A percentile compares a stretch with the other conserved stretches of the same genome.
Evolutionary conservation across 139 green algal species (phyloP).

Genomic region (Micromonas commoda): DNA sequence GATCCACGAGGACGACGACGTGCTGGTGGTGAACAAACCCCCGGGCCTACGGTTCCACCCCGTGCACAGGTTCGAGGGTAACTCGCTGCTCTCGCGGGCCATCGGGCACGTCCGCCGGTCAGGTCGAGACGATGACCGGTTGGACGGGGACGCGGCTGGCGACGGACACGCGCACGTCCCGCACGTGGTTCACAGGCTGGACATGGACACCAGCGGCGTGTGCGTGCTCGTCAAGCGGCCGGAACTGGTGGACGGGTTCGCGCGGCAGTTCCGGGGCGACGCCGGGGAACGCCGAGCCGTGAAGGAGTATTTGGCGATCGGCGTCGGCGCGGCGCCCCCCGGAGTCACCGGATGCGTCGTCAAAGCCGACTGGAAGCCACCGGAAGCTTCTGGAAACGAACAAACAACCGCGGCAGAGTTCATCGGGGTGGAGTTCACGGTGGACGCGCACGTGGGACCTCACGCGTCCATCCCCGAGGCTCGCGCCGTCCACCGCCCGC

Average conservation of each 20-base stretch:
- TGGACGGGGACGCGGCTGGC: not conserved
- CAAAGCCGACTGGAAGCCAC: not conserved
- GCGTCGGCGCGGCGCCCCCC: not conserved
- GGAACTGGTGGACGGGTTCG: not conserved
- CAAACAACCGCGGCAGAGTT: not conserved
- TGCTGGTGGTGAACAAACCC: conserved; percentile 35
- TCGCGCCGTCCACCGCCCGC: not conserved
- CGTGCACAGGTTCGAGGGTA: conserved; percentile 29
- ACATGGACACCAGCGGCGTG: conserved; percentile 40
- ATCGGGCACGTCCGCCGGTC: conserved; percentile 14
- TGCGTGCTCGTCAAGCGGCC: conserved; percentile 31
- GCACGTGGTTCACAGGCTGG: conserved; percentile 34
- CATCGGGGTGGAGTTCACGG: not conserved
- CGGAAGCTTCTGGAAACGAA: no score
- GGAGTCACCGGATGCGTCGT: no score
- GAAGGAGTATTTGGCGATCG: conserved; percentile 30
- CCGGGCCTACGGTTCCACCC: conserved; percentile 25
- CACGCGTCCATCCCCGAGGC: not conserved
- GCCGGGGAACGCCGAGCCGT: not conserved
- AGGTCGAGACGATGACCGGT: not conserved
- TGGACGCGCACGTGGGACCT: not conserved
- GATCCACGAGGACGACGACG: conserved; percentile 23
- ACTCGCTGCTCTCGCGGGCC: conserved; percentile 20
- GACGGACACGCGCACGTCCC: not conserved
- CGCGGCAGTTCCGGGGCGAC: conserved; percentile 21